Percentiles rank a stretch among this genome's conserved stretches.
These are phyloP conservation scores for Thalassia testudinum DNA, from an alignment of 116 monocot genomes.

Conservation along the genomic window DNA sequence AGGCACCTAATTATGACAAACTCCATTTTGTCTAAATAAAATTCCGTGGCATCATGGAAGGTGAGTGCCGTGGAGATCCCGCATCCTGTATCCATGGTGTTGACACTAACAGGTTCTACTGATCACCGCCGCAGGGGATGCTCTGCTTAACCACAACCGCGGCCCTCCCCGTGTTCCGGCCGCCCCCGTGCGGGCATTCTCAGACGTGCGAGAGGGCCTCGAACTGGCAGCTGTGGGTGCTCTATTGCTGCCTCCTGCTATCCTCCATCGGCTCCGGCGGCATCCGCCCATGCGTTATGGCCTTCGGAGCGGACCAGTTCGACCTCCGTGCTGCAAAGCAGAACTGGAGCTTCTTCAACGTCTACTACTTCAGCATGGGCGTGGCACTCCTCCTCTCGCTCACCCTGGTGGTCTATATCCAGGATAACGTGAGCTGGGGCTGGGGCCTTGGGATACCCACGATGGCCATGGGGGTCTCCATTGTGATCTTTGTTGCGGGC, in stretches of 20 bases:
- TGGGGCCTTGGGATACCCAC: conserved; percentile 58
- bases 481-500: conserved; percentile 29
- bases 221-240: conserved; percentile 36
- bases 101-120: too few relatives aligned
- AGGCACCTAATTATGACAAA: too few relatives aligned
- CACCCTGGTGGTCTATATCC: conserved; percentile 59
- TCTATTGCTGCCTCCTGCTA: conserved; percentile 43
- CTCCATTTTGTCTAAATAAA: too few relatives aligned
- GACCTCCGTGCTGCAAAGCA: conserved; percentile 13
- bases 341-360: conserved; percentile 63
- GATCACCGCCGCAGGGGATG: conserved; percentile 33
- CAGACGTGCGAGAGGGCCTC: conserved; percentile 23
- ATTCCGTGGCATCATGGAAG: too few relatives aligned
- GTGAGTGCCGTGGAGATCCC: too few relatives aligned
- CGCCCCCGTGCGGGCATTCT: conserved; percentile 22
- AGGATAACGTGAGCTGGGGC: conserved; percentile 76
- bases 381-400: conserved; percentile 37
- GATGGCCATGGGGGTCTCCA: conserved; percentile 32
- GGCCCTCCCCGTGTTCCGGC: conserved; percentile 29
- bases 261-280: conserved; percentile 51
- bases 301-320: conserved; percentile 73
- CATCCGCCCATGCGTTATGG: conserved; percentile 44
- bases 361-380: conserved; percentile 72
- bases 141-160: conserved; percentile 36
- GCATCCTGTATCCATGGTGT: too few relatives aligned